phyloP scores from a whole-genome alignment of 495 filamentous ascomycete genomes.

The Penicillium goetzii region DNA sequence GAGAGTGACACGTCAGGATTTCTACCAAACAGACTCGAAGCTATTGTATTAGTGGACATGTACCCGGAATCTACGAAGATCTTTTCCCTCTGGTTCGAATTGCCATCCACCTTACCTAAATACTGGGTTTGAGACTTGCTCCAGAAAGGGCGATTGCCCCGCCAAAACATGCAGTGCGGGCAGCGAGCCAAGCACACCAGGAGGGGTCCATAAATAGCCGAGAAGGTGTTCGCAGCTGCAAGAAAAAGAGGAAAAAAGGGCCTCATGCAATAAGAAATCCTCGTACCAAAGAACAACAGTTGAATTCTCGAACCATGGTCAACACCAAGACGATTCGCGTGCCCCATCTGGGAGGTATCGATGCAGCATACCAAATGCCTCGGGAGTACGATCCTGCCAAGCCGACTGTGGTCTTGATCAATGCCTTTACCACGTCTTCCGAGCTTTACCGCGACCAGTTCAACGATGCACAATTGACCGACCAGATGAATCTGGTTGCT shows the following conservation, averaged over 20 bases:
- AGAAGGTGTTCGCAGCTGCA: background rate
- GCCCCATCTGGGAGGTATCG: conserved; percentile 43
- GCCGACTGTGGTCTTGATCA: conserved; percentile 44
- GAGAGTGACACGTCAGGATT: conserved; percentile 1
- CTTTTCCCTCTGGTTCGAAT: background rate
- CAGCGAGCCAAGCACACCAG: background rate
- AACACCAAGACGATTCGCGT: conserved; percentile 34
- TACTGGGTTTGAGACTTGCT: background rate
- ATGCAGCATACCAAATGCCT: conserved; percentile 39
- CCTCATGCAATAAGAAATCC: background rate
- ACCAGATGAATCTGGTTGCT: conserved; percentile 48
- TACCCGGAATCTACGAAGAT: conserved; percentile 11
- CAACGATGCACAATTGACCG: conserved; percentile 27
- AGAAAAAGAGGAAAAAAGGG: background rate
- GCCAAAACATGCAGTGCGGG: background rate
- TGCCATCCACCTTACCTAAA: background rate
- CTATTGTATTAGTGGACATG: conserved; percentile 5
- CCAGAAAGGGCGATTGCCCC: background rate
- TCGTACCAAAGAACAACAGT: background rate
- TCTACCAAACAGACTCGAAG: background rate
- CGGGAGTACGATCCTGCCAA: conserved; percentile 38
- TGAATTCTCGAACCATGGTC: conserved; percentile 15
- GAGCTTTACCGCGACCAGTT: conserved; percentile 39
- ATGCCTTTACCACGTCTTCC: conserved; percentile 41
- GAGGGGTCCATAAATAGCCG: conserved; percentile 8